These are phyloP conservation scores for Mycena indigotica DNA, from an alignment of 768 basidiomycete species.

Conservation along the genomic window DNA sequence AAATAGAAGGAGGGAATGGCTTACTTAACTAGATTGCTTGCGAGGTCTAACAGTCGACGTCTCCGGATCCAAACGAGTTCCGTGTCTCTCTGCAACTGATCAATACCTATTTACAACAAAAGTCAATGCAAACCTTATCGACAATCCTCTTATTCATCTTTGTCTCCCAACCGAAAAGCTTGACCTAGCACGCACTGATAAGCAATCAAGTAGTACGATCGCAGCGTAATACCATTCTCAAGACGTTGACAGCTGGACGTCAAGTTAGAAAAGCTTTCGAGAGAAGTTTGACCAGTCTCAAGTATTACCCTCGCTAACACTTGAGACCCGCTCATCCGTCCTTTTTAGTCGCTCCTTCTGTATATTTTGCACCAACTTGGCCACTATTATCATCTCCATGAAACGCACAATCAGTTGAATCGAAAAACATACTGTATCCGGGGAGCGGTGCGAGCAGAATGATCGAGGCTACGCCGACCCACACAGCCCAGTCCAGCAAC, in stretches of 20 bases:
- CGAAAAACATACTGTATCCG: constrained; percentile 50
- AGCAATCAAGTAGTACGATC: not conserved
- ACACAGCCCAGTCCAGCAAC: constrained; percentile 8
- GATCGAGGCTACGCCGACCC: constrained; percentile 14
- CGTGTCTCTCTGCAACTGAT: constrained; percentile 34
- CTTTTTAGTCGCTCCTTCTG: constrained; percentile 56
- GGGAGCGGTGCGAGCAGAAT: constrained; percentile 55
- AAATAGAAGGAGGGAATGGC: constrained; percentile 1
- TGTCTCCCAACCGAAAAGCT: constrained; percentile 54
- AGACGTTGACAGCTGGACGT: constrained; percentile 37
- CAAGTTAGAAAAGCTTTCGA: constrained; percentile 27
- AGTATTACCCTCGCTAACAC: constrained; percentile 66
- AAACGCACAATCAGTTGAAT: not conserved
- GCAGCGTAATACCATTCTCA: constrained; percentile 41
- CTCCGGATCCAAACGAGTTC: constrained; percentile 47
- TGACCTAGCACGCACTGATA: constrained; percentile 26
- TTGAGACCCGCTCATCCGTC: constrained; percentile 63
- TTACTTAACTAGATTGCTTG: constrained; percentile 40
- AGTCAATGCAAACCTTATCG: constrained; percentile 29
- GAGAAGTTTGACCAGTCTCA: constrained; percentile 28
- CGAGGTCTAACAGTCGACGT: constrained; percentile 39
- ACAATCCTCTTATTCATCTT: constrained; percentile 41
- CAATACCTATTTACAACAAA: not conserved
- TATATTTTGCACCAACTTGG: constrained; percentile 24
- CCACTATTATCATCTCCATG: too few relatives aligned